Evolutionary conservation across 345 rosid species (phyloP), one percentile per base, ranked within the genome.

Genomic region (Ricinus communis): DNA sequence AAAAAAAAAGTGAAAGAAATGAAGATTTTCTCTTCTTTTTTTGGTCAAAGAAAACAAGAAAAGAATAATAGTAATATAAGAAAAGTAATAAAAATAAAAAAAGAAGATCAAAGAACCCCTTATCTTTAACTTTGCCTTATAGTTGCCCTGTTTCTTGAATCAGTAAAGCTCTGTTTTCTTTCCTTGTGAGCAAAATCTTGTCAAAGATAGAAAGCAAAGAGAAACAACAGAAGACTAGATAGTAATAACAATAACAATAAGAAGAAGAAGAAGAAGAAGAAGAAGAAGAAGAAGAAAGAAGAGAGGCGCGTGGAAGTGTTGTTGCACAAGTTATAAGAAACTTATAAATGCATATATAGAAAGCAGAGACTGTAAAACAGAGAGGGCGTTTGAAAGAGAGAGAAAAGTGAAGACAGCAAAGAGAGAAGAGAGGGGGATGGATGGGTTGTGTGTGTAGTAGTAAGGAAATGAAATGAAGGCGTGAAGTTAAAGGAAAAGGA

Each of bases 401-500:
- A 64, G 59, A 45, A 66, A 18, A 63, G 78, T 41, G 77, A 68
- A 51, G 40, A 62, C 33, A 12, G 12, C 50, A 31, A 63, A 69
- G 70, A 45, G 70, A 54, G 38, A 53, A 21, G 11, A 52, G 10
- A 5, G 15, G 31, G 22, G 4, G 36, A 25, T 12, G 49, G 54
- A 30, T 27, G 43, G 18, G 19, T 18, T 10, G 16, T 2, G 21
- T 36, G 62, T 13, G 1, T 16, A 3, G 40, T 21, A 56, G 36
- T n/a, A n/a, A n/a, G n/a, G n/a, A n/a, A n/a, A n/a, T 30, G 30
- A 56, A 62, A 76, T 54, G 75, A 67, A 75, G 81, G 80, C 84
- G 86, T 78, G 79, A 73, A 62, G 62, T 70, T 57, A 40, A 83
- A 83, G 82, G 62, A 80, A 80, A 72, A 58, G 76, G 28, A 49